A percentile compares a stretch with the other conserved stretches of the same genome.
phyloP scores from a whole-genome alignment of 345 rosid species.

The Garcia nutans region DNA sequence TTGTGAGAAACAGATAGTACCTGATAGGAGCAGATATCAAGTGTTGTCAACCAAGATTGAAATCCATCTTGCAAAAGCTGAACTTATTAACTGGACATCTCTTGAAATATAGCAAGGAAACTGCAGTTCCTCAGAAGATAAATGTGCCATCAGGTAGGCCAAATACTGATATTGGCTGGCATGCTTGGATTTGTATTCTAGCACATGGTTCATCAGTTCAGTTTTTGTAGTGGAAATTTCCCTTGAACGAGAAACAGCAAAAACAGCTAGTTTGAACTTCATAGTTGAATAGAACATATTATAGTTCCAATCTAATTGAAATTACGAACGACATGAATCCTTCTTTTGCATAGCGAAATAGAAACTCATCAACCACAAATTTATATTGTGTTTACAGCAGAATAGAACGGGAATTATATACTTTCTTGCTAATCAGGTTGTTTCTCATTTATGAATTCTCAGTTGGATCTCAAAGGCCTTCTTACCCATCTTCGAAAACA shows the following conservation, averaged over 20 bases:
- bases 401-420: not conserved
- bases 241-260: not conserved
- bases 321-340: not conserved
- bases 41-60: constrained; percentile 83
- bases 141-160: constrained; percentile 45
- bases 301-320: not conserved
- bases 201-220: not conserved
- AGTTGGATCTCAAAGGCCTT: constrained; percentile 41
- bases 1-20: constrained; percentile 56
- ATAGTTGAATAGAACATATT: not conserved
- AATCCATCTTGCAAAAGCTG: constrained; percentile 84
- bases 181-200: not conserved
- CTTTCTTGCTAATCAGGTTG: not conserved
- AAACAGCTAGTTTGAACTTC: not conserved
- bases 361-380: not conserved
- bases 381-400: not conserved
- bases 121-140: constrained; percentile 37
- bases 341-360: not conserved
- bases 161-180: too few species aligned
- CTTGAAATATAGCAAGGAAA: constrained; percentile 70
- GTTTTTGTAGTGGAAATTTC: not conserved
- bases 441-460: constrained; percentile 27
- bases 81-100: constrained; percentile 63
- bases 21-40: constrained; percentile 58
- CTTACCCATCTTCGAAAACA: constrained; percentile 78